Evolutionary conservation across 163 green algal species (phyloP).

Genomic region (Scenedesmus sp.): DNA sequence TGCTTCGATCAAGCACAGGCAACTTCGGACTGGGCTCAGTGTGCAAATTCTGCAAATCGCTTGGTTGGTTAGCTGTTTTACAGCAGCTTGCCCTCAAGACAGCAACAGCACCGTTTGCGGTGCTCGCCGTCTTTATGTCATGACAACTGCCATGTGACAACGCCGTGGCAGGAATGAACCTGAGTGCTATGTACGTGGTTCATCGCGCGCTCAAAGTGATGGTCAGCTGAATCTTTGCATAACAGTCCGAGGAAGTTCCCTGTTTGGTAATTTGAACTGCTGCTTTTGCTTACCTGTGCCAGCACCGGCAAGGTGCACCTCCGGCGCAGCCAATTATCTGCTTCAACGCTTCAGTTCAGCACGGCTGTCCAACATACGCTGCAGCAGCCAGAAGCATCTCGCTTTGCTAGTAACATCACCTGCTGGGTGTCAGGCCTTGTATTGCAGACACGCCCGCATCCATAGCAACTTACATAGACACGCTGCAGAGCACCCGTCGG

Average conservation of each 20-base stretch:
- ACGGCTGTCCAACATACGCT: not conserved
- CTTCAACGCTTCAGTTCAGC: not conserved
- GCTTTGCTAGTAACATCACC: not conserved
- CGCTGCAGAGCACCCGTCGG: not conserved
- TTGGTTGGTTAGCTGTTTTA: no score
- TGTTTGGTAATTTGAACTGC: not conserved
- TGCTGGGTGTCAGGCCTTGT: not conserved
- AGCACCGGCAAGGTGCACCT: not conserved
- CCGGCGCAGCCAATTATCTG: not conserved
- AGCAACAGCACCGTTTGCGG: not conserved
- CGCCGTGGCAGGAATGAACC: not conserved
- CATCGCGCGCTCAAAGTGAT: not conserved
- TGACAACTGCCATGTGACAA: slow-evolving; percentile 14
- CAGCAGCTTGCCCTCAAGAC: no score
- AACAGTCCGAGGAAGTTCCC: not conserved
- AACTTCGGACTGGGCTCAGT: not conserved
- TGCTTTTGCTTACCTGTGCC: not conserved
- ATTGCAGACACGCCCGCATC: not conserved
- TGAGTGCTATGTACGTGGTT: not conserved
- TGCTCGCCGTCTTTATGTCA: slow-evolving; percentile 1
- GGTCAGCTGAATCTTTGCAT: not conserved
- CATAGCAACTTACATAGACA: not conserved
- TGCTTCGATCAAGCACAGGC: not conserved
- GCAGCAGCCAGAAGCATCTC: not conserved
- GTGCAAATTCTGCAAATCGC: not conserved